Base-by-base conservation (phyloP, 2,329 filamentous ascomycete species). In the Ceratocystis papillata region DNA sequence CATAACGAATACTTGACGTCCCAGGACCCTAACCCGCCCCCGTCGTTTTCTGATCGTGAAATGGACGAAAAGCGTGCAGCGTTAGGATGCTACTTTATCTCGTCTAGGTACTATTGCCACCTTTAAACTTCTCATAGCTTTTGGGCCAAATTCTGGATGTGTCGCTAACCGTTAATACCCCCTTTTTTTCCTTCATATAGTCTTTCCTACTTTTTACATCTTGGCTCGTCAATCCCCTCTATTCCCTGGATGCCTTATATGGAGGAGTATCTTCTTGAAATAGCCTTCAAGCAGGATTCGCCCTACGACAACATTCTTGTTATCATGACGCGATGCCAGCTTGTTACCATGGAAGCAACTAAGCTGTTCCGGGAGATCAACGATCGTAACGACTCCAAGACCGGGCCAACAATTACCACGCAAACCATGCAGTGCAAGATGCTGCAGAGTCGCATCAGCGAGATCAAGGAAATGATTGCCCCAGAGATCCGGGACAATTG, bases 241-340 rank as follows among this genome's bases (percentile, higher is more conserved):
- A 72, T 85, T 66, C 75, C 74, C 2, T 85, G 82, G 82, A 83
- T 78, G 0, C 69, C 78, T 1, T 77, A 82, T 57, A 77, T 85
- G 73, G 81, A 83, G n/a, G 81, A 83, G 48, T 80, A 78, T 55
- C 73, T 84, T 1, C 69, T 74, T 2, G 69, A 77, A 2, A 73
- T 85, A 1, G 17, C 63, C 2, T 70, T 72, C 0, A 71, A 76
- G 3, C 57, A 63, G n/a, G 60, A 55, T 20, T 53, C 67, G 8
- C 67, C 67, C 1, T 30, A 66, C 33, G 67, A 68, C 44, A 28
- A 57, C 8, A 44, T 63, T 1, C 61, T 68, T 22, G 67, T 65
- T 5, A 33, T 65, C n/a, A 65, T 66, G 28, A 53, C 66, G 3
- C 65, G 66, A 46, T 64, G 63, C 45, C 67, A 68, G 17, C 41